These are phyloP conservation scores for Afroboletus lepidellus DNA, from an alignment of 1,284 basidiomycete genomes.

Conservation along the genomic window DNA sequence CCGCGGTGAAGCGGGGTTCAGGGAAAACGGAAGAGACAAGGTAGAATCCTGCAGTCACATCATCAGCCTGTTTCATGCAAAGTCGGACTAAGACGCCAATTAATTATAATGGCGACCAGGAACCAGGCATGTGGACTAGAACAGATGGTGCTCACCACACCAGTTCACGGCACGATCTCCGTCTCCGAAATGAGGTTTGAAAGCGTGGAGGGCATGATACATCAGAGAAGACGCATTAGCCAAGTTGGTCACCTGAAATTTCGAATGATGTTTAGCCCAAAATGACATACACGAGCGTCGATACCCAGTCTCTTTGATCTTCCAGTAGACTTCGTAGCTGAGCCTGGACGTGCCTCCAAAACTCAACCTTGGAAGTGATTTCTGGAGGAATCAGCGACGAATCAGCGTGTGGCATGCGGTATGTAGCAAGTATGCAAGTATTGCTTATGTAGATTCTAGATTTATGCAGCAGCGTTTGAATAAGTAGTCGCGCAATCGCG, in stretches of 20 bases:
- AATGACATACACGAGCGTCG: conserved; percentile 6
- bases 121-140: background rate
- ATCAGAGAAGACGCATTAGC: conserved; percentile 80
- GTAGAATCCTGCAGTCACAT: conserved; percentile 70
- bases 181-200: conserved; percentile 63
- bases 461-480: too few species aligned
- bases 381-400: conserved; percentile 66
- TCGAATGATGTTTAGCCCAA: background rate
- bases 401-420: conserved; percentile 81
- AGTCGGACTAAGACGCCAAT: background rate
- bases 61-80: too few species aligned
- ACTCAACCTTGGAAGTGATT: conserved; percentile 66
- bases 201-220: conserved; percentile 72
- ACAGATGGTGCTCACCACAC: conserved; percentile 59
- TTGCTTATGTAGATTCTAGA: conserved; percentile 23
- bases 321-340: conserved; percentile 65
- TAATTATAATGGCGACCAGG: background rate
- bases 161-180: conserved; percentile 76
- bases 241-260: conserved; percentile 73
- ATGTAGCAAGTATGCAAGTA: background rate
- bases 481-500: too few species aligned
- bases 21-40: conserved; percentile 66
- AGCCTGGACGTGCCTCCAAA: conserved; percentile 72
- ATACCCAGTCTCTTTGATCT: conserved; percentile 76
- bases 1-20: conserved; percentile 34